A percentile compares a stretch with the other conserved stretches of the same genome.
phyloP scores from a whole-genome alignment of 2,329 filamentous ascomycete genomes.

The Paecilomyces sp. region DNA sequence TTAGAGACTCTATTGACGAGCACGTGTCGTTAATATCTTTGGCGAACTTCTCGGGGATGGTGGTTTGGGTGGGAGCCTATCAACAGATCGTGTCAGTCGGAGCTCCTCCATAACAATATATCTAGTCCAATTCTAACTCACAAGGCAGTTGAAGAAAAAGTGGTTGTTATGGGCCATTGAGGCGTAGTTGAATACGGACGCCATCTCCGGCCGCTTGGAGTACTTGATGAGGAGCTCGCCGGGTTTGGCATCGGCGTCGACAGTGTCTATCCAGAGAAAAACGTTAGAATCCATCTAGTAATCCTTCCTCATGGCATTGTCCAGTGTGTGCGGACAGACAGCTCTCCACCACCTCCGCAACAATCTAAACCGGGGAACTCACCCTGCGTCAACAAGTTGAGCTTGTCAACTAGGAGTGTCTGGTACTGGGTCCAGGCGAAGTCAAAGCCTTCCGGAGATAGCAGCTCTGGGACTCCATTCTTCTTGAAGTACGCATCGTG shows the following conservation, averaged over 20 bases:
- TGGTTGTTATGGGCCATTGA: constrained; percentile 92
- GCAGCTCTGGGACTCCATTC: constrained; percentile 60
- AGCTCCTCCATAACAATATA: not conserved
- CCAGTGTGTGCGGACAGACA: not conserved
- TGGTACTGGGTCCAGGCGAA: constrained; percentile 83
- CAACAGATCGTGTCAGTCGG: not conserved
- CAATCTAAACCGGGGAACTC: constrained; percentile 21
- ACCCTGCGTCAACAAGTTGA: constrained; percentile 71
- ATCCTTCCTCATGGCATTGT: not conserved
- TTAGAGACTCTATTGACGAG: constrained; percentile 74
- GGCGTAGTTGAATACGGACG: constrained; percentile 87
- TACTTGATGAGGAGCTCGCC: constrained; percentile 66
- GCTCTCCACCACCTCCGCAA: not conserved
- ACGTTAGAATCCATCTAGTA: not conserved
- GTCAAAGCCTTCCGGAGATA: constrained; percentile 62
- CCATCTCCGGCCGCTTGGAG: constrained; percentile 69
- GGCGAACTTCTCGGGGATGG: constrained; percentile 53
- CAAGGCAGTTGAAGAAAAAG: constrained; percentile 44
- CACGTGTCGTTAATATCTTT: constrained; percentile 62
- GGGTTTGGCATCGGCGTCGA: constrained; percentile 53
- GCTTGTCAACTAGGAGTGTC: constrained; percentile 61
- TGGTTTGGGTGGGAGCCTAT: constrained; percentile 34
- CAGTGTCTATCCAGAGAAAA: constrained; percentile 46
- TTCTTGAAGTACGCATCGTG: constrained; percentile 39
- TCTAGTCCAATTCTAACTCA: constrained; percentile 14